These are phyloP conservation scores for Leccinum uliginosum DNA, from an alignment of 768 basidiomycete species.

Conservation along the genomic window DNA sequence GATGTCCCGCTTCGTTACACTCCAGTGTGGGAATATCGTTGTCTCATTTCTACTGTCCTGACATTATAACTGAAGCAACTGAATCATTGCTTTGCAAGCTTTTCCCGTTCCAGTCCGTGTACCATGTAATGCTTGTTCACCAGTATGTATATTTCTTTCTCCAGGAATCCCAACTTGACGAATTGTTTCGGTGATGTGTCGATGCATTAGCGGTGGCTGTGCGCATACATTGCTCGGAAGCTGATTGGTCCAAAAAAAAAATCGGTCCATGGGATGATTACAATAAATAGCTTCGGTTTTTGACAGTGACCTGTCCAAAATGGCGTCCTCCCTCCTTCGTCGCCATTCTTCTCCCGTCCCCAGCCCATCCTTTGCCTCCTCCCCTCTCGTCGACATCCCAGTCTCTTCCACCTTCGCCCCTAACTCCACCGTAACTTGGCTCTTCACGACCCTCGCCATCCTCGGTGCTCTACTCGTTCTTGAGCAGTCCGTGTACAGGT, in stretches of 20 bases:
- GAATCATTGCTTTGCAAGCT: neutral
- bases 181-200: too few species aligned
- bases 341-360: conserved; percentile 32
- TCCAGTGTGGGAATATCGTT: too few species aligned
- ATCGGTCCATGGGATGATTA: neutral
- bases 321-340: conserved; percentile 31
- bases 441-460: conserved; percentile 67
- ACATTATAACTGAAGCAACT: too few species aligned
- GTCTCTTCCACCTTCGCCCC: conserved; percentile 43
- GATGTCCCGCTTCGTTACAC: too few species aligned
- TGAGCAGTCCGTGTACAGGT: conserved; percentile 85
- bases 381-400: conserved; percentile 40
- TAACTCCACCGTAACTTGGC: conserved; percentile 38
- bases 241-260: neutral
- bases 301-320: conserved; percentile 10
- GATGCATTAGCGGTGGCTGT: conserved; percentile 12
- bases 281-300: neutral
- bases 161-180: too few species aligned
- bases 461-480: conserved; percentile 72
- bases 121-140: too few species aligned
- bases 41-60: neutral
- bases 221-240: neutral
- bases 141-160: too few species aligned
- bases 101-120: too few species aligned
- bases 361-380: conserved; percentile 42